These are phyloP conservation scores for Citrus maxima DNA, from an alignment of 345 rosid species.

Conservation along the genomic window DNA sequence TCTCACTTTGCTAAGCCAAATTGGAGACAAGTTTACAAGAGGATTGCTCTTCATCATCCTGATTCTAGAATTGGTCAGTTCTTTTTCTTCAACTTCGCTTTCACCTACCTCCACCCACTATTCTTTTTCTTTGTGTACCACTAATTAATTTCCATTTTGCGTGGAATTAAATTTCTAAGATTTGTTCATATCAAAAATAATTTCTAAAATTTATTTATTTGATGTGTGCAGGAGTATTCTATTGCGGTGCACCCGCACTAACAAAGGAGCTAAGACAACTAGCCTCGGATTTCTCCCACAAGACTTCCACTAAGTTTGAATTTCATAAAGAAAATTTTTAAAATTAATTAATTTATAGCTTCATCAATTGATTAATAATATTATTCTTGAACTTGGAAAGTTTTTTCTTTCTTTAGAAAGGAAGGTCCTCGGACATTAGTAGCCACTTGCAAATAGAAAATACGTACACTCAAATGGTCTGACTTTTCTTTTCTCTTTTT, in stretches of 20 bases:
- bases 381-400: background rate
- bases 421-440: background rate
- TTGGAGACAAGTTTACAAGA: constrained; percentile 90
- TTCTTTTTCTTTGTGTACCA: background rate
- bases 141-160: background rate
- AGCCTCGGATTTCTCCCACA: constrained; percentile 74
- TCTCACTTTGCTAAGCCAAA: constrained; percentile 88
- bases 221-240: constrained; percentile 76
- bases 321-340: constrained; percentile 89
- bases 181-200: background rate
- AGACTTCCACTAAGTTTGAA: constrained; percentile 82
- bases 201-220: background rate
- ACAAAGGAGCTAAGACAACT: constrained; percentile 59
- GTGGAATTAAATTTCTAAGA: background rate
- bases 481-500: too few relatives aligned
- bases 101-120: background rate
- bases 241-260: constrained; percentile 78
- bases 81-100: background rate
- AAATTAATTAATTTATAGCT: background rate
- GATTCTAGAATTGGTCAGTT: constrained; percentile 59
- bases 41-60: constrained; percentile 57
- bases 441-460: too few relatives aligned
- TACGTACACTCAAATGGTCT: too few relatives aligned
- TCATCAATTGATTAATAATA: background rate
- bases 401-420: background rate